Base-by-base conservation (phyloP, 116 monocot genomes). In the Trichopus zeylanicus region DNA sequence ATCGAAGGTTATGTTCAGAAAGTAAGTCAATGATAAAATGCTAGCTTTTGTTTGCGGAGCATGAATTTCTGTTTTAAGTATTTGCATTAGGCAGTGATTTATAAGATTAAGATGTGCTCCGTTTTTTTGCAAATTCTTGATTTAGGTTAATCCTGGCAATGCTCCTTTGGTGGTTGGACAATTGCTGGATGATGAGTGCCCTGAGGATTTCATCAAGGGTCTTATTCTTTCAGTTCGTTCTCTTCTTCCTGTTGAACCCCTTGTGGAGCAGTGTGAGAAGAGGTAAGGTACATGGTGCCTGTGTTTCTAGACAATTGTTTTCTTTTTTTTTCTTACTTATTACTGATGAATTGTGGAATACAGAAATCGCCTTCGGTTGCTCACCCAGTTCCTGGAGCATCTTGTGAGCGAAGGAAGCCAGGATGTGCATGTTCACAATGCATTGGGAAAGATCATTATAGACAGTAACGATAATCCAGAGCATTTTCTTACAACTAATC, bases 1-100 rank as follows among this genome's bases (percentile, higher is more conserved):
- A 99, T 99, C 69, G 99, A 99, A 80, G 99, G 99, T 34, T 99
- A 99, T 74, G 99, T 99, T 67, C 99, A 99, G 71, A 99, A 99
- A 69, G 99, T 99, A 82, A 59, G 70, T 30, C 22, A 23, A 39
- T 66, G 10, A 42, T 42, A 1, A 13, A 42, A 2, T 13, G 12
- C 1, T 13, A 42, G 3, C 3, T n/a, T 42, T 42, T n/a, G 13
- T 10, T 18, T 42, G 13, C 2, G 1, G n/a, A 42, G 12, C 42
- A n/a, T n/a, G 3, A 15, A 42, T 42, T 42, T 42, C 42, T 42
- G 42, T 42, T 16, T 42, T 10, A 42, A n/a, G 13, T 42, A 42
- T 42, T 42, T 4, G n/a, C 13, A 42, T n/a, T 13, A 33, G 8
- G 32, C 18, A 13, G 3, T 9, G 42, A n/a, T 12, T 16, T 42